Evolutionary conservation across 2,329 filamentous ascomycete genomes (phyloP).

Genomic region (Clonostachys chloroleuca): DNA sequence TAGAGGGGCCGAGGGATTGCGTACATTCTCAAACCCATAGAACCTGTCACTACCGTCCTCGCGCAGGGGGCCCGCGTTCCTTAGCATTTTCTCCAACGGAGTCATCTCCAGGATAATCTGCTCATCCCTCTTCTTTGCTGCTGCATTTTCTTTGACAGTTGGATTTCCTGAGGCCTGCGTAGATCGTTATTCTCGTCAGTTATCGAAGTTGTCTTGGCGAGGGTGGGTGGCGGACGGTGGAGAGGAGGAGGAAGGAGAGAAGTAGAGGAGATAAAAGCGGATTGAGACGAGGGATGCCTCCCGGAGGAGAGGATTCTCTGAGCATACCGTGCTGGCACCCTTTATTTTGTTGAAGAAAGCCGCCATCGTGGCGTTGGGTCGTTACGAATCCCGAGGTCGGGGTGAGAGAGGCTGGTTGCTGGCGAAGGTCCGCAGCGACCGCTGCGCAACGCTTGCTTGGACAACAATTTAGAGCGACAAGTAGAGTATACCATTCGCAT

Average conservation of each 20-base stretch:
- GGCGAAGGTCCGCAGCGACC: constrained; percentile 18
- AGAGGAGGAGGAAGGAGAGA: not conserved
- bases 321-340: constrained; percentile 48
- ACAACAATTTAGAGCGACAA: constrained; percentile 12
- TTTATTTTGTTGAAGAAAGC: constrained; percentile 58
- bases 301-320: not conserved
- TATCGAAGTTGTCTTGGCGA: constrained; percentile 16
- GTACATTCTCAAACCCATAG: constrained; percentile 96
- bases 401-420: constrained; percentile 2
- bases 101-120: constrained; percentile 55
- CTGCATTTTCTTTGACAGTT: constrained; percentile 38
- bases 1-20: constrained; percentile 25
- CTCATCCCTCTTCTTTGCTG: constrained; percentile 52
- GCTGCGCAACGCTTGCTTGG: constrained; percentile 26
- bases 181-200: constrained; percentile 17
- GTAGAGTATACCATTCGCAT: constrained; percentile 14
- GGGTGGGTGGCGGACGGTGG: not conserved
- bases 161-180: constrained; percentile 36
- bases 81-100: constrained; percentile 70
- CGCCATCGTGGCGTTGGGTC: constrained; percentile 36
- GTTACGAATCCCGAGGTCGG: constrained; percentile 9
- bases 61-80: constrained; percentile 74
- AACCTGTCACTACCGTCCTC: constrained; percentile 95
- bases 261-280: not conserved
- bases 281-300: too few species aligned